Evolutionary conservation across 2,329 filamentous ascomycete genomes (phyloP).

Genomic region (Talaromyces sp.): DNA sequence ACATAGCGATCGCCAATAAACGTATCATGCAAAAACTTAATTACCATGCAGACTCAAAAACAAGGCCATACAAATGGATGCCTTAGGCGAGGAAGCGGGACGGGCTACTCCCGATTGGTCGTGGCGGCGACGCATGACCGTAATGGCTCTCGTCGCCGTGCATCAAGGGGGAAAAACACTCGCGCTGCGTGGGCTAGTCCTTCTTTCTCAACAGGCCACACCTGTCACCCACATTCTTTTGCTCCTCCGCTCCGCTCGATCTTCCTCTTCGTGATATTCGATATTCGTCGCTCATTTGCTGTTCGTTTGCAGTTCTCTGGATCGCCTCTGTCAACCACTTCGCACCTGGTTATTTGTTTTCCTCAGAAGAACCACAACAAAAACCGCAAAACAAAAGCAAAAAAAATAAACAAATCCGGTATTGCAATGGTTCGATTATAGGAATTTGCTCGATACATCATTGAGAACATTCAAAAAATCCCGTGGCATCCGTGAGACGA

Average conservation of each 20-base stretch:
- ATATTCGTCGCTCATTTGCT: neutral
- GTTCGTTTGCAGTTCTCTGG: neutral
- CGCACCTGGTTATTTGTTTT: neutral
- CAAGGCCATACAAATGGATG: neutral
- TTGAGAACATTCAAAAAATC: neutral
- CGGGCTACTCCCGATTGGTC: neutral
- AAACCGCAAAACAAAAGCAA: neutral
- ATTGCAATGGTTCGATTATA: neutral
- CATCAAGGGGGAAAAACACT: neutral
- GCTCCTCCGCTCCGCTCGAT: neutral
- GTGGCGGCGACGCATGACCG: neutral
- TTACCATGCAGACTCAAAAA: neutral
- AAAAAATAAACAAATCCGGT: neutral
- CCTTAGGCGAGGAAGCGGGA: neutral
- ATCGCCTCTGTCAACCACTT: neutral
- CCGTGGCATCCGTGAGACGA: neutral
- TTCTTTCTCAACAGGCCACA: neutral
- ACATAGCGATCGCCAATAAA: neutral
- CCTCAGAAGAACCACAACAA: neutral
- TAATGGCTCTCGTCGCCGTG: neutral
- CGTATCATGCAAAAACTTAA: neutral
- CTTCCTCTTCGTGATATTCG: neutral
- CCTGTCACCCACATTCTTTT: neutral
- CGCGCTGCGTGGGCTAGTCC: too few relatives aligned
- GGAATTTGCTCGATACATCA: neutral